Conservation (phyloP, 345 rosid genomes). For the Moricandia moricandioides region DNA sequence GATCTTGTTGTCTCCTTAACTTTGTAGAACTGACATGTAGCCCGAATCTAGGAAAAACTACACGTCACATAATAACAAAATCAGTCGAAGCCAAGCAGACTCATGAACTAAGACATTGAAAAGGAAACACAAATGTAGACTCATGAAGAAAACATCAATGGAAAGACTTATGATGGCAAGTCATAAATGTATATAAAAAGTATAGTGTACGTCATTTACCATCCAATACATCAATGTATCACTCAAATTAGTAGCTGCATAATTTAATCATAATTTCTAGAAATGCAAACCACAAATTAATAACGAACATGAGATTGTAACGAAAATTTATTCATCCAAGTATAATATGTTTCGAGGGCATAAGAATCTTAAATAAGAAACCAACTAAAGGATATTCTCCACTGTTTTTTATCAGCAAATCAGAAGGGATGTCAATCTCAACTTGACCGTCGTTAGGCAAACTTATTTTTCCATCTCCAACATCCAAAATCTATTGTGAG, state of each 20-base stretch:
- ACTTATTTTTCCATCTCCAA: no score
- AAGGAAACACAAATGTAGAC: not conserved
- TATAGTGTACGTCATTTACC: not conserved
- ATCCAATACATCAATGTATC: not conserved
- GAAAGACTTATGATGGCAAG: conserved; percentile 82
- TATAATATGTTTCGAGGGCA: not conserved
- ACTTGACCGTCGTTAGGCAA: no score
- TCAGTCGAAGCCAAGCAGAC: not conserved
- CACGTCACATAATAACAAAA: not conserved
- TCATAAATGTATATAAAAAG: conserved; percentile 53
- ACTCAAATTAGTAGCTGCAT: not conserved
- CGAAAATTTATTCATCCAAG: not conserved
- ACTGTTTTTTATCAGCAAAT: no score
- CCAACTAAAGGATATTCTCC: not conserved
- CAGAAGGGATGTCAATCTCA: no score
- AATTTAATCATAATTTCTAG: not conserved
- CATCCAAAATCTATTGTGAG: no score
- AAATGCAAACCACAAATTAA: not conserved
- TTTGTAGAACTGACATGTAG: not conserved
- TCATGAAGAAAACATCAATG: not conserved
- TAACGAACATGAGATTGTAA: not conserved
- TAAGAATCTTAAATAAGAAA: not conserved
- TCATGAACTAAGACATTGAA: not conserved
- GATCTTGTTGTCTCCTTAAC: not conserved
- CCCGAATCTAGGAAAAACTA: not conserved